A percentile compares a stretch with the other conserved stretches of the same genome.
Conservation (phyloP, 331 rosid species). For the Quercus tomentella region DNA sequence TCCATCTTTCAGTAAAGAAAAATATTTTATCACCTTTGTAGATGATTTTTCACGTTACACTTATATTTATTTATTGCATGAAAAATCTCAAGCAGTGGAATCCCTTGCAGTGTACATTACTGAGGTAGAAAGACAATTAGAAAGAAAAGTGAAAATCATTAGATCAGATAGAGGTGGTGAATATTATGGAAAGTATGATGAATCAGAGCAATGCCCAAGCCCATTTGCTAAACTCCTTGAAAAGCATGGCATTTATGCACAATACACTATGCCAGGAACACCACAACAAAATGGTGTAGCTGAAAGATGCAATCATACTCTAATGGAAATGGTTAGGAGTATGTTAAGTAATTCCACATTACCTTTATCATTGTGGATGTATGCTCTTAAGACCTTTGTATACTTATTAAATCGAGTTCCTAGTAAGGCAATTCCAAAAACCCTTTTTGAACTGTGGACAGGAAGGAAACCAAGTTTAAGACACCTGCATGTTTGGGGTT, state of each 20-base stretch:
- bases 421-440: background rate
- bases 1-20: background rate
- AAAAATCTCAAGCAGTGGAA: background rate
- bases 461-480: no score
- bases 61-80: background rate
- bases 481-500: background rate
- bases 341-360: no score
- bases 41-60: background rate
- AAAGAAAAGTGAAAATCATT: background rate
- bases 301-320: background rate
- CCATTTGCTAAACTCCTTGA: background rate
- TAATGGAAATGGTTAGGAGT: background rate
- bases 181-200: background rate
- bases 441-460: no score
- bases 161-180: background rate
- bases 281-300: background rate
- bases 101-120: background rate
- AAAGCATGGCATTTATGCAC: background rate
- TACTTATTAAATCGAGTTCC: background rate
- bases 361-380: no score
- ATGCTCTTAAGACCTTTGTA: background rate
- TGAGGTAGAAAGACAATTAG: background rate
- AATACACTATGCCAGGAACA: background rate
- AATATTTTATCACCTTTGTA: background rate
- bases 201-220: background rate